A percentile compares a stretch with the other conserved stretches of the same genome.
phyloP scores from a whole-genome alignment of 2,329 filamentous ascomycete genomes.

The Diplocarpon mali region DNA sequence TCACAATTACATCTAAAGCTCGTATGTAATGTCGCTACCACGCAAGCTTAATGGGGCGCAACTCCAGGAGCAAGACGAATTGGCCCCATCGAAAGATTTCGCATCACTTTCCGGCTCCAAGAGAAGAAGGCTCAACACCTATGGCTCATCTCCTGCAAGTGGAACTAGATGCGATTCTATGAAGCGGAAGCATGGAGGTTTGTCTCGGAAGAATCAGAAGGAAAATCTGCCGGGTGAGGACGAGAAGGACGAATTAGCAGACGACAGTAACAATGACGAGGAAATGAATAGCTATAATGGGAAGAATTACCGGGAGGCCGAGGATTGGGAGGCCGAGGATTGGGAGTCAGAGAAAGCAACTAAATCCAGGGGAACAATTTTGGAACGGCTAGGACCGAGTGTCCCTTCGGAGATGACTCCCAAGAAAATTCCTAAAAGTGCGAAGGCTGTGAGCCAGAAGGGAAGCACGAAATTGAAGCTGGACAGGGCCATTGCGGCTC shows the following conservation, averaged over 20 bases:
- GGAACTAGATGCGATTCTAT: background rate
- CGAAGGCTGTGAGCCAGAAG: conserved; percentile 1
- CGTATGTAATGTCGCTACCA: background rate
- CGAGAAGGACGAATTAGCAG: conserved; percentile 2
- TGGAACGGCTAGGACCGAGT: background rate
- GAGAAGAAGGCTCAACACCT: conserved; percentile 11
- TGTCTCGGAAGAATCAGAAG: conserved; percentile 4
- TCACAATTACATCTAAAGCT: no score
- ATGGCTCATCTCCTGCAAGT: conserved; percentile 4
- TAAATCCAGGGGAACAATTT: background rate
- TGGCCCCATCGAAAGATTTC: conserved; percentile 8
- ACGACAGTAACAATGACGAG: conserved; percentile 3
- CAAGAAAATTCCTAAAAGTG: conserved; percentile 6
- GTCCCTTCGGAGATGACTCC: no score
- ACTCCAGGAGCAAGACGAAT: conserved; percentile 13
- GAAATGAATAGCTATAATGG: background rate
- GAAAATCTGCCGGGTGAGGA: conserved; percentile 5
- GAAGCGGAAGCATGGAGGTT: background rate
- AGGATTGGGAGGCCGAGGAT: conserved; percentile 3
- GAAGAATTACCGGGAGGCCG: conserved; percentile 9
- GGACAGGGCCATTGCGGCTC: background rate
- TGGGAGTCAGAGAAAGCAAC: conserved; percentile 6
- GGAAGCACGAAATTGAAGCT: conserved; percentile 1
- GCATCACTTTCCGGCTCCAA: conserved; percentile 10
- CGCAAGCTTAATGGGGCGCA: conserved; percentile 17